Evolutionary conservation across 2,329 filamentous ascomycete species (phyloP).

Genomic region (Alternaria viburni): DNA sequence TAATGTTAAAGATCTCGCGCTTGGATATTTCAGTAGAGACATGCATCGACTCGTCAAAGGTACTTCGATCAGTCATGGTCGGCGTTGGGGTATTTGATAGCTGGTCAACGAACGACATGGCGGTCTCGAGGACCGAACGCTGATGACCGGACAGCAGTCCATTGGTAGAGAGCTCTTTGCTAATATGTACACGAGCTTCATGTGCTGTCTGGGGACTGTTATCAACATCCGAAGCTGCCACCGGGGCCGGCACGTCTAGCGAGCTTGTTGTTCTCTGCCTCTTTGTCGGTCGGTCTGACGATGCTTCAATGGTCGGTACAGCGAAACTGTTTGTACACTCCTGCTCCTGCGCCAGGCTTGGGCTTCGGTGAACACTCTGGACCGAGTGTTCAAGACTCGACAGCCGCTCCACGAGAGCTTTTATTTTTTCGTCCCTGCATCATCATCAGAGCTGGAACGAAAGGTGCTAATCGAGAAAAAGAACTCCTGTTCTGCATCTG

Average conservation of each 20-base stretch:
- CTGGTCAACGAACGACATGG: slow-evolving; percentile 40
- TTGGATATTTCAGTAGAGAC: slow-evolving; percentile 32
- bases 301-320: background rate
- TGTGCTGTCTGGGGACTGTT: slow-evolving; percentile 26
- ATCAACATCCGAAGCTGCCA: slow-evolving; percentile 24
- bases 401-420: slow-evolving; percentile 36
- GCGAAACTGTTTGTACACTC: background rate
- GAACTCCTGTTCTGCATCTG: background rate
- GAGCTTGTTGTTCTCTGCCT: slow-evolving; percentile 27
- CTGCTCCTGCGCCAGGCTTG: slow-evolving; percentile 3
- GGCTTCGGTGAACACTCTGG: slow-evolving; percentile 12
- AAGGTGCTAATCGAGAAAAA: background rate
- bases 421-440: slow-evolving; percentile 37
- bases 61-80: slow-evolving; percentile 29
- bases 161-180: slow-evolving; percentile 38
- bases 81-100: slow-evolving; percentile 32
- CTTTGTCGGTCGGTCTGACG: slow-evolving; percentile 26
- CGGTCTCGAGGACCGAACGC: slow-evolving; percentile 38
- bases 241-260: slow-evolving; percentile 7
- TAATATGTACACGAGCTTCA: slow-evolving; percentile 36
- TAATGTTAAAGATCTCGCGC: slow-evolving; percentile 36
- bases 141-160: slow-evolving; percentile 33
- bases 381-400: slow-evolving; percentile 37
- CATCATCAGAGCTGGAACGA: background rate
- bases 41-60: slow-evolving; percentile 32